These are phyloP conservation scores for Penicillium canariense DNA, from an alignment of 495 filamentous ascomycete species.

Conservation along the genomic window DNA sequence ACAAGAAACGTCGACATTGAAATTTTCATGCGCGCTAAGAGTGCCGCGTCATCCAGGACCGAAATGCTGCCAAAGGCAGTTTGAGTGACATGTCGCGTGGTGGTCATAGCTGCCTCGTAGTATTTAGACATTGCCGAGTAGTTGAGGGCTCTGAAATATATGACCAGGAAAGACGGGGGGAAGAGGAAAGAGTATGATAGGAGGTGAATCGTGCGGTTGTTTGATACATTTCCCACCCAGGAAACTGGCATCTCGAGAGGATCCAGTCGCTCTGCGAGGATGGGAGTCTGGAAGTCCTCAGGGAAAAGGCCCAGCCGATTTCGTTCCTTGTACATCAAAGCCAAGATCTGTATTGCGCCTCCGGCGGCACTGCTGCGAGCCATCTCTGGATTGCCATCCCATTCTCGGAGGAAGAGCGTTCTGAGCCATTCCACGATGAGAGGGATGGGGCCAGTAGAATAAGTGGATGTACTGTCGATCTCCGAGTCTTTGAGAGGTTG, in stretches of 20 bases:
- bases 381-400: slow-evolving; percentile 72
- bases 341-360: slow-evolving; percentile 70
- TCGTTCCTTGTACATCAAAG: slow-evolving; percentile 66
- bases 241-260: slow-evolving; percentile 69
- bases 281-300: slow-evolving; percentile 69
- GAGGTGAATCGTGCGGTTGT: slow-evolving; percentile 67
- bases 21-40: slow-evolving; percentile 60
- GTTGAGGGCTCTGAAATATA: slow-evolving; percentile 88
- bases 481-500: slow-evolving; percentile 28
- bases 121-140: slow-evolving; percentile 75
- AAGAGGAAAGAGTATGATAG: slow-evolving; percentile 83
- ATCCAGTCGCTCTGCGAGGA: slow-evolving; percentile 76
- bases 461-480: slow-evolving; percentile 25
- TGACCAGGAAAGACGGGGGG: slow-evolving; percentile 65
- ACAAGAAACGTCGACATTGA: slow-evolving; percentile 72
- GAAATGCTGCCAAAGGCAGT: slow-evolving; percentile 50
- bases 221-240: slow-evolving; percentile 57
- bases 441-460: slow-evolving; percentile 42
- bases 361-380: slow-evolving; percentile 63
- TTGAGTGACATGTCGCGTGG: slow-evolving; percentile 57
- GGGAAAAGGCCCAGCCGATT: slow-evolving; percentile 60
- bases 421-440: slow-evolving; percentile 77
- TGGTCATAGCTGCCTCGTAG: slow-evolving; percentile 66
- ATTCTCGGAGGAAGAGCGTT: slow-evolving; percentile 70
- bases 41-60: slow-evolving; percentile 43